phyloP scores from a whole-genome alignment of 352 stramenopile species.

The Pythium sukuiense region DNA sequence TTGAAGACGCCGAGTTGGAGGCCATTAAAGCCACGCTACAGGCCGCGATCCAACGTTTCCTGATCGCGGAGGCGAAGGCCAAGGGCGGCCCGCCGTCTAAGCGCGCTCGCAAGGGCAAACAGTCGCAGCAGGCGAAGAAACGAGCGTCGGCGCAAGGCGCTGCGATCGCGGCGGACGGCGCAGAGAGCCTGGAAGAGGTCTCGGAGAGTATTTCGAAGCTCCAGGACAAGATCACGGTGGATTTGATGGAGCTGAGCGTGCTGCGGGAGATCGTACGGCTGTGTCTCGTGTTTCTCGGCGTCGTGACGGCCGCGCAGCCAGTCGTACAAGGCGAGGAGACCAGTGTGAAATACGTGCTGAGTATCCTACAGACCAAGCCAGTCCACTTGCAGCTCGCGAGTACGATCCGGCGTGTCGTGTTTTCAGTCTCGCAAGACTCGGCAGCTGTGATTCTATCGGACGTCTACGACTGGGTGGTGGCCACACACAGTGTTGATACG shows the following conservation, averaged over 20 bases:
- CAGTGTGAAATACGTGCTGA: slow-evolving; percentile 40
- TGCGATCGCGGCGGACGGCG: background rate
- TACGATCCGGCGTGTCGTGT: slow-evolving; percentile 42
- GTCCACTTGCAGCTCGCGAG: slow-evolving; percentile 46
- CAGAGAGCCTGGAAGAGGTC: slow-evolving; percentile 36
- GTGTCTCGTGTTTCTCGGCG: slow-evolving; percentile 38
- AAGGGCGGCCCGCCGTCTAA: slow-evolving; percentile 41
- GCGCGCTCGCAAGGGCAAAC: slow-evolving; percentile 30
- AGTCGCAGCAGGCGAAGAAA: slow-evolving; percentile 48
- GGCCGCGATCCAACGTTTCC: slow-evolving; percentile 33
- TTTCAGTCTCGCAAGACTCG: slow-evolving; percentile 29
- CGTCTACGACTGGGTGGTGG: slow-evolving; percentile 49
- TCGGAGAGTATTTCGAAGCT: slow-evolving; percentile 38
- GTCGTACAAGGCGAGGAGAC: slow-evolving; percentile 2
- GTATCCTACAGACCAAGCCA: slow-evolving; percentile 38
- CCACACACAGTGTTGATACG: background rate
- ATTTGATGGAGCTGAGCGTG: slow-evolving; percentile 30
- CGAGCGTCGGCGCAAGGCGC: slow-evolving; percentile 26
- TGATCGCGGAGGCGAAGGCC: slow-evolving; percentile 25
- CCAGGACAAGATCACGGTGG: slow-evolving; percentile 37
- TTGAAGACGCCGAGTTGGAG: slow-evolving; percentile 41
- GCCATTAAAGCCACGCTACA: slow-evolving; percentile 46
- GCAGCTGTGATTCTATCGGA: slow-evolving; percentile 31
- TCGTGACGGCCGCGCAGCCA: slow-evolving; percentile 44
- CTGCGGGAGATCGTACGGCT: slow-evolving; percentile 49